Evolutionary conservation across 352 stramenopile species (phyloP).

Genomic region (Pythium plurisporium): DNA sequence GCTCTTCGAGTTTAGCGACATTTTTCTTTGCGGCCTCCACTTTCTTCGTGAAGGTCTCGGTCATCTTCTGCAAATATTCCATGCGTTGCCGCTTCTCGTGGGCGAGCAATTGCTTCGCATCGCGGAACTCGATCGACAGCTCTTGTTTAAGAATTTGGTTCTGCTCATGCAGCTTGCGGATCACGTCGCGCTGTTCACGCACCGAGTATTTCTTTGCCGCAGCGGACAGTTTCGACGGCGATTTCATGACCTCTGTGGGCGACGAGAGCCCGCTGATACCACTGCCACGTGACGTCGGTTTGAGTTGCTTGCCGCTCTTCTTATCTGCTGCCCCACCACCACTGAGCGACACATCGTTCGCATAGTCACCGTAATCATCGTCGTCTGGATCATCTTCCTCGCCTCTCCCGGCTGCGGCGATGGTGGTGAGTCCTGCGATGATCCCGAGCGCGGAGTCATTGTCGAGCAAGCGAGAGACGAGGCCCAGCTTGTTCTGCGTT

Average conservation of each 20-base stretch:
- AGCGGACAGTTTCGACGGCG: not conserved
- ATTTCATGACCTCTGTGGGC: not conserved
- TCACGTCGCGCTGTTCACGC: conserved; percentile 63
- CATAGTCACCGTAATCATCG: not conserved
- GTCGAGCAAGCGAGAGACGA: conserved; percentile 33
- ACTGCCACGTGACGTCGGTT: not conserved
- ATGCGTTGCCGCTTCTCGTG: conserved; percentile 52
- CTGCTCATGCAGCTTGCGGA: conserved; percentile 64
- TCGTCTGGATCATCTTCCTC: conserved; percentile 7
- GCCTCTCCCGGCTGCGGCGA: conserved; percentile 9
- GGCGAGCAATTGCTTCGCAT: conserved; percentile 44
- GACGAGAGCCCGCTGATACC: not conserved
- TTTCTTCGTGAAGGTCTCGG: conserved; percentile 46
- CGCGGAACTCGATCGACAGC: conserved; percentile 61
- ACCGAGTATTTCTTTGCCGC: conserved; percentile 51
- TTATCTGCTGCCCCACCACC: not conserved
- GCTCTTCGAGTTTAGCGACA: conserved; percentile 43
- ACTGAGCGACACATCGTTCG: not conserved
- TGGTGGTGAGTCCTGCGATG: conserved; percentile 39
- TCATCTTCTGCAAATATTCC: conserved; percentile 49
- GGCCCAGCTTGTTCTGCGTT: not conserved
- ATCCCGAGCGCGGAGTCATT: conserved; percentile 51
- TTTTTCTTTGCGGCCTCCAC: conserved; percentile 37
- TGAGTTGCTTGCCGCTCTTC: conserved; percentile 18
- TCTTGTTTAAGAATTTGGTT: conserved; percentile 77